Evolutionary conservation across 768 basidiomycete genomes (phyloP), one percentile per base, ranked within the genome.

Genomic region (Leccinum pellstonianum): DNA sequence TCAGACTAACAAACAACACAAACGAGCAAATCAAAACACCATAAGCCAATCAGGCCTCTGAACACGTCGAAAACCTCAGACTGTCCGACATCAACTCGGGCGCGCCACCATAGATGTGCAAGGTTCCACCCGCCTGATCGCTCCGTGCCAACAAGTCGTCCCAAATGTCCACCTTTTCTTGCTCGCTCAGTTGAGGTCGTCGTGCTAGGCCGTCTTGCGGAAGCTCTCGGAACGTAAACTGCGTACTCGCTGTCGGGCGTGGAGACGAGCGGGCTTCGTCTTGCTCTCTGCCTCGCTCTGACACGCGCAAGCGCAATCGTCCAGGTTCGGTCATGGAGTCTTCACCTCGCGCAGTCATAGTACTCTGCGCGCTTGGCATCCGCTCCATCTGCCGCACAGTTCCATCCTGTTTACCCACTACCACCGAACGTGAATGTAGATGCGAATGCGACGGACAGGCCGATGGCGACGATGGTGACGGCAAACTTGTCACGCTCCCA

Each of bases 151-250:
- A 72, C 56, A 91, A 66, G 60, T 86, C 85, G 57, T 88, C 81
- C 89, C 88, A 91, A 65, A 82, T 83, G 12, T 80, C 83, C 7
- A 81, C 80, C 76, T 92, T 92, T 75, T 92, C 88, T 65, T 82
- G 74, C 68, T 90, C 87, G 25, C 83, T 83, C 69, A 86, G 71
- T 47, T 72, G 77, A 23, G 72, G 70, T 55, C 73, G 70, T 54
- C 73, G 72, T 29, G 68, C 69, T 29, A 61, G 65, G n/a, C 73
- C 65, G 23, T 11, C 19, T 46, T 11, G 43, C 11, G 43, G n/a
- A 46, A 85, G 66, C 64, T 83, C 79, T 12, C 85, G 80, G 74
- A 83, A 86, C 48, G 75, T 81, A 51, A 80, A 52, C 21, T 74
- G 74, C 43, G 77, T 72, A 19, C 43, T 11, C 43, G 8, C 69